A percentile compares a stretch with the other conserved stretches of the same genome.
phyloP scores from a whole-genome alignment of 345 rosid species.

The Gossypium turneri region DNA sequence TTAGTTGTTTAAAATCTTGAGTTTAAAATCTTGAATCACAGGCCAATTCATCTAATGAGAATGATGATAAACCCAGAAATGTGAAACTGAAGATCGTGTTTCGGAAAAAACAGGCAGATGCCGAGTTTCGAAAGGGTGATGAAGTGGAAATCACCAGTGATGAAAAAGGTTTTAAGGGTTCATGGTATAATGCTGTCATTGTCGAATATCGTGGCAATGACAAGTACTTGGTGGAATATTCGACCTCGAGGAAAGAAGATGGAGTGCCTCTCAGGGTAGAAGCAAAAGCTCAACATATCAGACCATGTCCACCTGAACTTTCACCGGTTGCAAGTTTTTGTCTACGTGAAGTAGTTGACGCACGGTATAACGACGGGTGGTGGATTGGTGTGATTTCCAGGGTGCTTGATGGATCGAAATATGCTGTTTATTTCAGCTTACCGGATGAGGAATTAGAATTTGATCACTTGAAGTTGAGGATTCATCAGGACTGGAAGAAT shows the following conservation, averaged over 20 bases:
- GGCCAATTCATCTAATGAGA: constrained; percentile 6
- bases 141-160: constrained; percentile 54
- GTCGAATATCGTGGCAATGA: constrained; percentile 31
- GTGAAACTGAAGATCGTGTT: constrained; percentile 28
- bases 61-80: constrained; percentile 18
- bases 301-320: constrained; percentile 51
- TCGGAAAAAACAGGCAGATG: constrained; percentile 9
- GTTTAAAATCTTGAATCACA: constrained; percentile 18
- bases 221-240: constrained; percentile 48
- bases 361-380: constrained; percentile 57
- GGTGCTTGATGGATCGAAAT: constrained; percentile 27
- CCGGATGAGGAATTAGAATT: constrained; percentile 35
- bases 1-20: constrained; percentile 5
- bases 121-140: constrained; percentile 21
- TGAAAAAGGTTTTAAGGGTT: constrained; percentile 52
- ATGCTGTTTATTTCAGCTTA: constrained; percentile 34
- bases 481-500: constrained; percentile 48
- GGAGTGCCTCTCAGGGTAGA: constrained; percentile 46
- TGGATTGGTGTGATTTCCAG: constrained; percentile 49
- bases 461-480: constrained; percentile 35
- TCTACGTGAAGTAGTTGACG: constrained; percentile 48
- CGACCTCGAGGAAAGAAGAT: constrained; percentile 39
- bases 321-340: constrained; percentile 23
- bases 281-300: constrained; percentile 23
- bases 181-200: constrained; percentile 53